phyloP scores from a whole-genome alignment of 306 rosid species.

The Citrullus mucosospermus region DNA sequence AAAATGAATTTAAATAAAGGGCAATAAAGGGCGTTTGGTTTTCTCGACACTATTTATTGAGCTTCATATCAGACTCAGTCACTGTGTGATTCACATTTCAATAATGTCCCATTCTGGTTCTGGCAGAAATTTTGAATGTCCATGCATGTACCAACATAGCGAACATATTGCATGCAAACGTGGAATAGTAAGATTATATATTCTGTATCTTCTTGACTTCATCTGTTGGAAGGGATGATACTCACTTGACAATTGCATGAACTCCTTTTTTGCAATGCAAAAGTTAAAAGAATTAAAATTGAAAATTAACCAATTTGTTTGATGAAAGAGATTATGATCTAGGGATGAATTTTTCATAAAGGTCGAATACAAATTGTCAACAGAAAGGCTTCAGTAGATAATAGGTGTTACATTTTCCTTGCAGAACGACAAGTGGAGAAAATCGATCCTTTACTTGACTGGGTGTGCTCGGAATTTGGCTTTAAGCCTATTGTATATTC shows the following conservation, averaged over 20 bases:
- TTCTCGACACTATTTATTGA: not conserved
- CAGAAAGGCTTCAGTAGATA: not conserved
- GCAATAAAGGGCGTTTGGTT: not conserved
- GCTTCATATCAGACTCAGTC: not conserved
- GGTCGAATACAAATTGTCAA: not conserved
- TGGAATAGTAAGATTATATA: not conserved
- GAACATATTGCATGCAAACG: not conserved
- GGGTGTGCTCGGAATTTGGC: conserved; percentile 82
- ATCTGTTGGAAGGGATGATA: not conserved
- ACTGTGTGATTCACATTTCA: not conserved
- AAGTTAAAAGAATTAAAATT: not conserved
- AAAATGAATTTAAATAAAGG: not conserved
- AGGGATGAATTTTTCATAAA: not conserved
- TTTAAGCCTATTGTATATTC: conserved; percentile 61
- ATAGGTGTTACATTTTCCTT: conserved; percentile 11
- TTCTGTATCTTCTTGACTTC: not conserved
- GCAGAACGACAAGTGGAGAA: conserved; percentile 78
- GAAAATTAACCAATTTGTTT: not conserved
- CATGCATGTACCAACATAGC: not conserved
- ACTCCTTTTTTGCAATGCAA: not conserved
- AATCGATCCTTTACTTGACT: conserved; percentile 63
- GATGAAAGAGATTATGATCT: not conserved
- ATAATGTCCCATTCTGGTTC: not conserved
- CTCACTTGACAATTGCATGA: not conserved
- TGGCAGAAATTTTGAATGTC: not conserved